These are phyloP conservation scores for Astraeus odoratus DNA, from an alignment of 768 basidiomycete species.

Conservation along the genomic window DNA sequence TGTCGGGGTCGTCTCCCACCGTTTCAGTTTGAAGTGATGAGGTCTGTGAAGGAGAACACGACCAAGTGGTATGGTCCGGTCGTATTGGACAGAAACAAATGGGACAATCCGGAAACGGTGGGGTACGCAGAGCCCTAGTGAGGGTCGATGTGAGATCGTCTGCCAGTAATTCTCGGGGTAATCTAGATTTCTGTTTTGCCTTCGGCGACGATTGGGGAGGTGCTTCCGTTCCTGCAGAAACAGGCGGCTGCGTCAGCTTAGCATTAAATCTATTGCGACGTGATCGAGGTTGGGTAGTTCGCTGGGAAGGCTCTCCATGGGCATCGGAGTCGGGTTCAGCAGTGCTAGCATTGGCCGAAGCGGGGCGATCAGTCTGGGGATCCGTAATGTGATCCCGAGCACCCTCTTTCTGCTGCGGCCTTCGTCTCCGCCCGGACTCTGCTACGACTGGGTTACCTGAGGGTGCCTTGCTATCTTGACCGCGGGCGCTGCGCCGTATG, in stretches of 20 bases:
- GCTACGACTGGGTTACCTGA: no score
- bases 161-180: slow-evolving; percentile 13
- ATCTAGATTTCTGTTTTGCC: slow-evolving; percentile 7
- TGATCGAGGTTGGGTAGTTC: slow-evolving; percentile 9
- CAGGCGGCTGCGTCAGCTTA: slow-evolving; percentile 28
- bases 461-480: no score
- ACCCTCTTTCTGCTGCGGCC: no score
- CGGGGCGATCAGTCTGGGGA: not conserved
- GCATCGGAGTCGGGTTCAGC: not conserved
- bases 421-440: no score
- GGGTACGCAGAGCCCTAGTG: slow-evolving; percentile 54
- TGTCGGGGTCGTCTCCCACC: slow-evolving; percentile 9
- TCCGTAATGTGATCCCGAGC: no score
- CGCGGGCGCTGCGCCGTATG: no score
- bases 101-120: slow-evolving; percentile 71
- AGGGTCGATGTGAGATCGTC: slow-evolving; percentile 75
- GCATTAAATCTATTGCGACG: slow-evolving; percentile 33
- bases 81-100: slow-evolving; percentile 80
- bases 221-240: slow-evolving; percentile 1
- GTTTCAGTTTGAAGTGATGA: slow-evolving; percentile 3
- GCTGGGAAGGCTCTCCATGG: not conserved
- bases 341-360: not conserved
- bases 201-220: slow-evolving; percentile 1
- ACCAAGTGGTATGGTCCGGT: slow-evolving; percentile 81
- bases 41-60: slow-evolving; percentile 56